Evolutionary conservation across 352 stramenopile species (phyloP), one percentile per base, ranked within the genome.

Genomic region (Pythium vanterpoolii): DNA sequence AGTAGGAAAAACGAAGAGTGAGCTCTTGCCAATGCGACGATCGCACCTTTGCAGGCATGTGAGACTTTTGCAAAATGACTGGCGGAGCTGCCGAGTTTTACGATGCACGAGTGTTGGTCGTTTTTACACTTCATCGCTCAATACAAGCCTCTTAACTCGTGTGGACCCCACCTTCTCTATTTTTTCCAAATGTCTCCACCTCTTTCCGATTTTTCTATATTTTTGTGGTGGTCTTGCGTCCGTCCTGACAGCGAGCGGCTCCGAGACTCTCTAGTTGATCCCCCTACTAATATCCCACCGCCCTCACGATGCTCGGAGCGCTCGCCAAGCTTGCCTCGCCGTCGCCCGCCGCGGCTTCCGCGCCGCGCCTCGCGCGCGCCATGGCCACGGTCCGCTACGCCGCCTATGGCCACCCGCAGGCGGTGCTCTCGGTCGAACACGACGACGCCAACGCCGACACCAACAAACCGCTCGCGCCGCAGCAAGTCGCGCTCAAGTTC

Each of bases 401-500:
- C 43, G 79, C 89, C 65, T 86, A 86, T 65, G 82, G 82, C 49
- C 75, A 89, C 63, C 82, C 81, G 33, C 67, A 88, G 31, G 62
- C 68, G 49, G 79, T 91, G 52, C 77, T 91, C 54, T 74, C 80
- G 71, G 76, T 73, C 21, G 77, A 93, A 60, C 65, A 52, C 30
- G 84, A 91, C 59, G 79, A 88, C 53, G 81, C 85, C 66, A 72
- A 52, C 30, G 84, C 90, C 59, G 79, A 88, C 53, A 79, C 85
- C 66, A 72, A 87, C 23, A 64, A 60, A 6, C 55, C 72, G 45
- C 69, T 83, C 5, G 69, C 63, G 36, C 64, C 70, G 16, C 76
- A 71, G 46, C 83, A 96, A 60, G 84, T 96, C 19, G 83, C 79
- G 38, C 71, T 96, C 58, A 91, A 94, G 75, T 94, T 96, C 70